Percentiles rank a stretch among this genome's conserved stretches.
phyloP scores from a whole-genome alignment of 2,329 filamentous ascomycete species.

The Nemania sp. region DNA sequence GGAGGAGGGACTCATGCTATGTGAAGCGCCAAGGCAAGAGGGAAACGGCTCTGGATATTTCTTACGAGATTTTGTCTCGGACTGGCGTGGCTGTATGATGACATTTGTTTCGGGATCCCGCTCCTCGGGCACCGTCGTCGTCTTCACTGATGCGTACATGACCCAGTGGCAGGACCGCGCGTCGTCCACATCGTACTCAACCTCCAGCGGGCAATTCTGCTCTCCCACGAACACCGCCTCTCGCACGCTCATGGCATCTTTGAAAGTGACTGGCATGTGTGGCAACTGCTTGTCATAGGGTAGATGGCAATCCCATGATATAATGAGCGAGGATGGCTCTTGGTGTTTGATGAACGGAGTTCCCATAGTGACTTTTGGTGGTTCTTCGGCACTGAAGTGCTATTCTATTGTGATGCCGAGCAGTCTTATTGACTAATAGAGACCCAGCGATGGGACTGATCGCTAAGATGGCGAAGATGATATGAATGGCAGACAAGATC shows the following conservation, averaged over 20 bases:
- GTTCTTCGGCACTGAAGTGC: not conserved
- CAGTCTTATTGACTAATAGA: not conserved
- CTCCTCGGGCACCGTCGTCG: conserved; percentile 45
- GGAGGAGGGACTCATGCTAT: not conserved
- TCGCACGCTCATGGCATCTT: conserved; percentile 66
- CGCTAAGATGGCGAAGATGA: no score
- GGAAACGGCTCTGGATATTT: not conserved
- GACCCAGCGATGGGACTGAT: no score
- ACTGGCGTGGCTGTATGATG: conserved; percentile 47
- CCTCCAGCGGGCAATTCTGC: conserved; percentile 61
- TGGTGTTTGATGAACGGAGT: conserved; percentile 55
- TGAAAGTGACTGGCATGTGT: conserved; percentile 58
- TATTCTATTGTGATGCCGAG: not conserved
- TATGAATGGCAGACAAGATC: no score
- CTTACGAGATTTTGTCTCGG: conserved; percentile 45
- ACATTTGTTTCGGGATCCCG: conserved; percentile 48
- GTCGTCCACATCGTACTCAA: conserved; percentile 84
- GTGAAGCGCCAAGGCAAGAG: not conserved
- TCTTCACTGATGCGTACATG: conserved; percentile 69
- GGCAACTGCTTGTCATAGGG: conserved; percentile 49
- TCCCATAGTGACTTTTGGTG: conserved; percentile 44
- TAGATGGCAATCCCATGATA: conserved; percentile 48
- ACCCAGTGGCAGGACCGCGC: conserved; percentile 83
- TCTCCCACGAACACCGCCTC: conserved; percentile 64
- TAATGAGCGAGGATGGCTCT: conserved; percentile 53